Base-by-base conservation (phyloP, 345 rosid species). In the Pistacia vera region DNA sequence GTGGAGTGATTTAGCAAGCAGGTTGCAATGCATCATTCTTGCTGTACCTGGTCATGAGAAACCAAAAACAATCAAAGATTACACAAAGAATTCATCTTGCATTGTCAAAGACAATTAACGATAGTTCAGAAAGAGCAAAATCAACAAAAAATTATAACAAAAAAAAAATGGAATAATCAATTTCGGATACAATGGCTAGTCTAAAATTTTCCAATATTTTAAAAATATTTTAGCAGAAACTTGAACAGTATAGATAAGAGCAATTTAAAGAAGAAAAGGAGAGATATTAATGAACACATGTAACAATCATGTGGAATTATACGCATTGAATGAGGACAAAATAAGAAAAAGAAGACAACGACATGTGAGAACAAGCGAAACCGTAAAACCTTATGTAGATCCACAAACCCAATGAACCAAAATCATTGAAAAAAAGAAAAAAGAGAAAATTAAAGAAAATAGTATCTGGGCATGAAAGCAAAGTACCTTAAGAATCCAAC, bases 381-480 rank as follows among this genome's bases (percentile, higher is more conserved):
- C 46, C 46, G 46, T 5, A 41, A 8, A 41, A 41, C 8, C 8
- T 6, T 41, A 41, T 41, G 8, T 7, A 41, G 1, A 56, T 14
- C 13, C 25, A 30, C 30, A 71, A 68, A 41, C 59, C 64, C 67
- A 63, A 60, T n/a, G 52, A 22, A 0, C 14, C 35, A 70, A 58
- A 55, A 55, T 12, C 63, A 55, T 17, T 11, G 20, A 20, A 56
- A 70, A 14, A 16, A 38, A 56, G 0, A 57, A 56, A 35, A 55
- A 35, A 36, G 25, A n/a, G 11, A 14, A n/a, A 71, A 1, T 3
- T 18, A 57, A 11, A 25, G 52, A 71, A 36, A 38, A 58, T 22
- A 71, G 44, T 17, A 71, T 20, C 38, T 25, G 66, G 67, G 67
- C 60, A 59, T 72, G 22, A 44, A n/a, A 20, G 62, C 20, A 22